Evolutionary conservation across 257 asterid genomes (phyloP).

Genomic region (Solanum etuberosum): DNA sequence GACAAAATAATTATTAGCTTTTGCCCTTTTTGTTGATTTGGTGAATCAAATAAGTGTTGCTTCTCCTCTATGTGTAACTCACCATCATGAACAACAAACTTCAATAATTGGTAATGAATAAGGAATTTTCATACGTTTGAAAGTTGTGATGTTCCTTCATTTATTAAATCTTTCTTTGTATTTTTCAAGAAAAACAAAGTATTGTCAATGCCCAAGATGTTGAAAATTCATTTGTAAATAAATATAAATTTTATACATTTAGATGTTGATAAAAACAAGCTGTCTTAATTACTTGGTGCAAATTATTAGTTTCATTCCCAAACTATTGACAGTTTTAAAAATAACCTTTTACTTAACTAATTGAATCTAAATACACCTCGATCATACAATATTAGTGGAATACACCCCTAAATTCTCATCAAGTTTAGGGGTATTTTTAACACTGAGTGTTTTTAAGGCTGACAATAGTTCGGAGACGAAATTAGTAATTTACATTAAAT

Average conservation of each 20-base stretch:
- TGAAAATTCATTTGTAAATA: neutral
- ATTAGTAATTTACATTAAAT: too few relatives aligned
- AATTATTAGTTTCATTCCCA: too few relatives aligned
- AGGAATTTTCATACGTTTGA: neutral
- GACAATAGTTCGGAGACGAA: too few relatives aligned
- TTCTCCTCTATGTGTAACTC: neutral
- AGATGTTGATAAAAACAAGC: neutral
- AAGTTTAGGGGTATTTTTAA: too few relatives aligned
- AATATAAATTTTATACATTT: neutral
- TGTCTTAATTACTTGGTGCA: neutral
- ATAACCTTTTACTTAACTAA: rapidly evolving
- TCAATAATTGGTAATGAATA: neutral
- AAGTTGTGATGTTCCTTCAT: neutral
- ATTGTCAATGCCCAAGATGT: too few relatives aligned
- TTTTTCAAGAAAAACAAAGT: too few relatives aligned
- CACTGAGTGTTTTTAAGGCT: neutral
- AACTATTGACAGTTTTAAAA: neutral
- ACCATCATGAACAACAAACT: neutral
- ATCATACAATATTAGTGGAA: neutral
- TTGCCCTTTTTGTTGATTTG: neutral
- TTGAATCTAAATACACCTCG: too few relatives aligned
- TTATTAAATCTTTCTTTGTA: too few relatives aligned
- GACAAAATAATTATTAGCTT: neutral
- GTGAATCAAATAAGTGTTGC: neutral
- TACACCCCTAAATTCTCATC: too few relatives aligned